Base-by-base conservation (phyloP, 148 eudicot genomes). In the Cornus florida region DNA sequence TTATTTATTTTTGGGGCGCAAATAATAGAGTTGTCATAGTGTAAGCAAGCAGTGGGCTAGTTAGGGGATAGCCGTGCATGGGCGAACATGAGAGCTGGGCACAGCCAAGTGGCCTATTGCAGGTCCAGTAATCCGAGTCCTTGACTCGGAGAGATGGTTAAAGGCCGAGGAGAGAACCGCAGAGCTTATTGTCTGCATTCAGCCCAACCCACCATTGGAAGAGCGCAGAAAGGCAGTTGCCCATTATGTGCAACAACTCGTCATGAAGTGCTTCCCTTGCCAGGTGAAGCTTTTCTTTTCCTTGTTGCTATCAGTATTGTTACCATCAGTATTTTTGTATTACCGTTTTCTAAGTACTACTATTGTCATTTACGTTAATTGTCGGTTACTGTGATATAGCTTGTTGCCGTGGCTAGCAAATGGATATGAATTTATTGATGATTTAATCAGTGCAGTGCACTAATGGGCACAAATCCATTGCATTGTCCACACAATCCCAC, bases 151-250 rank as follows among this genome's bases (percentile, higher is more conserved):
- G 67, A 85, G 91, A 79, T 93, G 96, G 97, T 71, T 73, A 31
- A 90, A 59, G 82, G 97, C 97, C 3, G 98, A 95, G 82, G 90
- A 89, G 73, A 89, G 92, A 79, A 90, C 93, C 24, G 92, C 92
- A 0, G 93, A 91, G 81, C 94, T 95, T 77, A 91, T 95, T 78
- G 87, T 83, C 67, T 83, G 86, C 78, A 93, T 95, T 80, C 96
- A 93, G 83, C 97, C 98, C 2, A 92, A 90, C 65, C 86, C 79
- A 69, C 75, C 87, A n/a, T n/a, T n/a, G 4, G 94, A 89, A 83
- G 88, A 80, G 75, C 87, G 88, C 65, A 84, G 98, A 76, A 89
- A 87, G 74, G 97, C 92, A 41, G 94, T 95, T 33, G 98, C 94
- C 19, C 83, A 88, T 74, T 95, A 91, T 53, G 92, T 95, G 75